These are phyloP conservation scores for Azolla pinnata DNA, from an alignment of 75 land plant genomes.

Conservation along the genomic window DNA sequence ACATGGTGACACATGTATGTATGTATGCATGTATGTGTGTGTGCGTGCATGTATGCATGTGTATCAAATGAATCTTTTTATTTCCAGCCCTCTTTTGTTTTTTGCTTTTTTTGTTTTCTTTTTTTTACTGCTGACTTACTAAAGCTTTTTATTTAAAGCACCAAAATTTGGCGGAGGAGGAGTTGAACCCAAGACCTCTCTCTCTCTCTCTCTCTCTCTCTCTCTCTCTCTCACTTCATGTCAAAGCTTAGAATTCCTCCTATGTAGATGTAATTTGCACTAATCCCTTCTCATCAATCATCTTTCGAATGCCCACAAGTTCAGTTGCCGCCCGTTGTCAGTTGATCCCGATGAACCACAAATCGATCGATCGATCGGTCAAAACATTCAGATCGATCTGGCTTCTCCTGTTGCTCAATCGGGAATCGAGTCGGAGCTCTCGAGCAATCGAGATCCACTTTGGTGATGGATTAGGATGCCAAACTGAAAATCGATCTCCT, in stretches of 20 bases:
- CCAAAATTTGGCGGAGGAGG: background rate
- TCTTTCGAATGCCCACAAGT: too few species aligned
- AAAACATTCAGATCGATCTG: too few species aligned
- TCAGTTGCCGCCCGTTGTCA: too few species aligned
- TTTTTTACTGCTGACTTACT: background rate
- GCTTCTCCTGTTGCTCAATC: too few species aligned
- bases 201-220: background rate
- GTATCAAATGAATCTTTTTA: background rate
- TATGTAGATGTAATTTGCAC: background rate
- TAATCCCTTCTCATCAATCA: too few species aligned
- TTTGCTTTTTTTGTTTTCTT: background rate
- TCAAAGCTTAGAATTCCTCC: background rate
- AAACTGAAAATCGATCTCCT: too few species aligned
- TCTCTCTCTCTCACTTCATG: background rate
- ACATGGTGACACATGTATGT: too few species aligned
- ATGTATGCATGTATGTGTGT: background rate
- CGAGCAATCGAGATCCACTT: too few species aligned
- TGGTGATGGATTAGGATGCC: too few species aligned
- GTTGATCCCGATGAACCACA: too few species aligned
- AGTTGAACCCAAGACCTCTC: background rate
- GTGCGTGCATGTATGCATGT: background rate
- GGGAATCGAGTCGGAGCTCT: too few species aligned
- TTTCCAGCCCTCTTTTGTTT: background rate
- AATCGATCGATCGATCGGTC: too few species aligned
- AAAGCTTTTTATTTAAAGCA: background rate